A percentile compares a stretch with the other conserved stretches of the same genome.
Conservation (phyloP, 768 basidiomycete species). For the Termitomyces sp. region DNA sequence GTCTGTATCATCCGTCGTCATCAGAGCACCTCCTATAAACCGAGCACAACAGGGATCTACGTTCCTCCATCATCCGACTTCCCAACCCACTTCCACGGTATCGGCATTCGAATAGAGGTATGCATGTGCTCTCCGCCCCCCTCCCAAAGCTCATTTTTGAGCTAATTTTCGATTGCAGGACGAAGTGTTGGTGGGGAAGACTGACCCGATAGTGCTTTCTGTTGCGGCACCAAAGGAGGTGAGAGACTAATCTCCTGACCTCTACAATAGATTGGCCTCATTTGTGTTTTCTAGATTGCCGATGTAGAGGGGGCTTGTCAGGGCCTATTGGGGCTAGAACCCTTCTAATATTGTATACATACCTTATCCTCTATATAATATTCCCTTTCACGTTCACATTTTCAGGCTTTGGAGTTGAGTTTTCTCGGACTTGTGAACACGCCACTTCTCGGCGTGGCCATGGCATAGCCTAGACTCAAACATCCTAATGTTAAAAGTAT, state of each 20-base stretch:
- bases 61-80: conserved; percentile 78
- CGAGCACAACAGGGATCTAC: conserved; percentile 62
- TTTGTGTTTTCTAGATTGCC: conserved; percentile 38
- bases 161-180: conserved; percentile 38
- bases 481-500: no score
- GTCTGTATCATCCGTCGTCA: conserved; percentile 26
- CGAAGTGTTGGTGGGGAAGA: conserved; percentile 65
- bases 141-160: background rate
- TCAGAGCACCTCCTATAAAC: background rate
- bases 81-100: conserved; percentile 85
- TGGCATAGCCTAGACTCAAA: no score
- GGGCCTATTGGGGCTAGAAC: conserved; percentile 61
- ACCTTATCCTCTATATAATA: conserved; percentile 1
- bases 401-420: no score
- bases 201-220: conserved; percentile 60
- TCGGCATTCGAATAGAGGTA: conserved; percentile 91
- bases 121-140: no score
- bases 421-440: no score
- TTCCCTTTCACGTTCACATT: no score
- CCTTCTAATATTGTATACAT: conserved; percentile 23
- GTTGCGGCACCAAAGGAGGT: conserved; percentile 84
- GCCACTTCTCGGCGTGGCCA: no score
- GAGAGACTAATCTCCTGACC: conserved; percentile 2
- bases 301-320: conserved; percentile 83
- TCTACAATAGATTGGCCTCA: background rate